Percentiles rank a stretch among this genome's conserved stretches.
phyloP scores from a whole-genome alignment of 768 basidiomycete species.

The Kockovaella imperatae region DNA sequence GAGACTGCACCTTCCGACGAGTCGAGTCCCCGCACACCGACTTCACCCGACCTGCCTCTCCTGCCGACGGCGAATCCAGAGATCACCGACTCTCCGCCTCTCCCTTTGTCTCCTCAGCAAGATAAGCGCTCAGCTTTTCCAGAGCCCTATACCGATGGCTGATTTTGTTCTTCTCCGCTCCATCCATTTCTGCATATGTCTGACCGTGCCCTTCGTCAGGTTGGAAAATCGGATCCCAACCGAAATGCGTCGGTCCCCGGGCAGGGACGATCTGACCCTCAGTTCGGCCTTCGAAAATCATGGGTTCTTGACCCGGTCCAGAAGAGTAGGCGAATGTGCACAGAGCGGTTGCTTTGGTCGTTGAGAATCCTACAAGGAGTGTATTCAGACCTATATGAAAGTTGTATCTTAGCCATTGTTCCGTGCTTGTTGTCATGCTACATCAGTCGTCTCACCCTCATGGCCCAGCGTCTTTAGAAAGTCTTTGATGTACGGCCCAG shows the following conservation, averaged over 20 bases:
- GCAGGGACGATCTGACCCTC: constrained; percentile 83
- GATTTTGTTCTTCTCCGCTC: constrained; percentile 57
- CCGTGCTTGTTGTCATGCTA: too few relatives aligned
- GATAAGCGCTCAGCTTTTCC: constrained; percentile 53
- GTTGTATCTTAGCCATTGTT: constrained; percentile 1
- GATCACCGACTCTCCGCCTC: not conserved
- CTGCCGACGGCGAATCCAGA: too few relatives aligned
- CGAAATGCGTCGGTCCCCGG: constrained; percentile 68
- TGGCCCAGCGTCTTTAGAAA: constrained; percentile 78
- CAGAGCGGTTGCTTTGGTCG: constrained; percentile 73
- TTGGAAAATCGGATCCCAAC: constrained; percentile 86
- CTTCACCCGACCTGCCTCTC: too few relatives aligned
- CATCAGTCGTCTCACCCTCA: constrained; percentile 53
- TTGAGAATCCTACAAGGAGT: constrained; percentile 68
- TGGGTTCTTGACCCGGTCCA: constrained; percentile 69
- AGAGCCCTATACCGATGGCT: constrained; percentile 63
- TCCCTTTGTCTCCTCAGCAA: constrained; percentile 25
- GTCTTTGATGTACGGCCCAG: constrained; percentile 95
- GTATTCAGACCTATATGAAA: constrained; percentile 60
- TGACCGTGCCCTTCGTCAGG: constrained; percentile 59
- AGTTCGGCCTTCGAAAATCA: constrained; percentile 79
- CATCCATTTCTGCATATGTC: constrained; percentile 73
- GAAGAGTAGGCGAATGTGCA: constrained; percentile 91
- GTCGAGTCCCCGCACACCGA: not conserved
- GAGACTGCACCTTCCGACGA: not conserved